Base-by-base conservation (phyloP, 176 grass and related monocot species). In the Alloteropsis semialata region DNA sequence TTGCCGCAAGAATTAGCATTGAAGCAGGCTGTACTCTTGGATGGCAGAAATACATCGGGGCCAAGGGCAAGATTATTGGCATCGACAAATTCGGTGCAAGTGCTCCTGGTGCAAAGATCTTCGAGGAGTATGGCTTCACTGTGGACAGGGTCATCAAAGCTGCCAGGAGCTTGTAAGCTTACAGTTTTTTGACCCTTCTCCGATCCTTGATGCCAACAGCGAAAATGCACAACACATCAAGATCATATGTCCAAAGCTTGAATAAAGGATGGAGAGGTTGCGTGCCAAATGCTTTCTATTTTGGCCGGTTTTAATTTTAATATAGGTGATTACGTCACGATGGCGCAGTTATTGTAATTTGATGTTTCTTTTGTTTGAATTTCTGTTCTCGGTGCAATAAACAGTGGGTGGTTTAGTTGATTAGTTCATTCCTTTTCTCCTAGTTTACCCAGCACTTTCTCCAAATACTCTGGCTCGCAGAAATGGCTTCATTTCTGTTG, bases 51-150 rank as follows among this genome's bases (percentile, higher is more conserved):
- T 92, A 84, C 2, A 3, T 95, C 3, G 96, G 96, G 45, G 28
- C 42, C 43, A 88, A 88, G 34, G 96, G 96, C 71, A 98, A 98
- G 87, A 77, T 87, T 36, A 98, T 98, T 32, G 96, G 96, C 25
- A 93, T 98, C 5, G 96, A 98, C 56, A 90, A 82, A 62, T 98
- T 98, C n/a, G 96, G 93, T n/a, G 96, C 92, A 5, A 98, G 92
- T 84, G 96, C 96, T 27, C 96, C 96, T 14, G 92, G 92, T 79
- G 90, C 86, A 48, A 93, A 42, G 72, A 95, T 95, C 81, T 98
- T 95, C 87, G 70, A 95, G 89, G 96, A 92, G 79, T 98, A 89
- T 3, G 96, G 92, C 56, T 84, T 98, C 81, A 92, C 87, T 0
- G 84, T 51, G 0, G 96, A 98, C 80, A 95, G 65, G n/a, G 68